These are phyloP conservation scores for Corylus americana DNA, from an alignment of 306 rosid species.

Conservation along the genomic window DNA sequence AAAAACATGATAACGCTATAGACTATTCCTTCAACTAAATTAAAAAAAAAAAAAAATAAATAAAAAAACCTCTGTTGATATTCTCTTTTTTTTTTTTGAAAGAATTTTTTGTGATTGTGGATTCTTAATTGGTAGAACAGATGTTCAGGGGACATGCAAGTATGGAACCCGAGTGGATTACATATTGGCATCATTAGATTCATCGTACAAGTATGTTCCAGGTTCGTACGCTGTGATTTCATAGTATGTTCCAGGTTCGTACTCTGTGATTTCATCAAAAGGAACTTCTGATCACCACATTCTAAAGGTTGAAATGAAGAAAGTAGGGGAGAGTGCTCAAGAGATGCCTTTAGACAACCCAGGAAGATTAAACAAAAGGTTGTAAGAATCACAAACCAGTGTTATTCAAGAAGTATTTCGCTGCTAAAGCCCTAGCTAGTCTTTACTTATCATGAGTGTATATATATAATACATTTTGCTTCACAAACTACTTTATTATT, in stretches of 20 bases:
- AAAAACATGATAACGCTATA: too few relatives aligned
- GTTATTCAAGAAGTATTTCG: constrained; percentile 50
- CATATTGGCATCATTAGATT: constrained; percentile 56
- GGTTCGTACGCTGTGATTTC: constrained; percentile 82
- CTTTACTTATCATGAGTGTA: too few relatives aligned
- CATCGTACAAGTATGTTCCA: constrained; percentile 58
- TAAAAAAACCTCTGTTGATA: too few relatives aligned
- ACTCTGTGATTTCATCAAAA: constrained; percentile 77
- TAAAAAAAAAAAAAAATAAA: too few relatives aligned
- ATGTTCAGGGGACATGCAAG: constrained; percentile 93
- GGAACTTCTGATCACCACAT: constrained; percentile 90
- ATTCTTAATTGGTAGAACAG: constrained; percentile 32
- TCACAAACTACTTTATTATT: too few relatives aligned
- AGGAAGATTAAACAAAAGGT: constrained; percentile 49
- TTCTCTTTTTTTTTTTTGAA: background rate
- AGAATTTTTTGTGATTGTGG: background rate
- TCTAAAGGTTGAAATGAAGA: constrained; percentile 66
- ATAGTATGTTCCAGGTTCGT: constrained; percentile 34
- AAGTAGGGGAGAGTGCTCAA: constrained; percentile 32
- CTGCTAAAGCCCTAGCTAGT: constrained; percentile 18
- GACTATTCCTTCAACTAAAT: too few relatives aligned
- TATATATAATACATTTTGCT: too few relatives aligned
- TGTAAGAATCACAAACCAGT: constrained; percentile 42
- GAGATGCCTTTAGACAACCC: constrained; percentile 46
- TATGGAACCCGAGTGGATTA: constrained; percentile 91